These are phyloP conservation scores for Torulaspora franciscae DNA, from an alignment of 805 yeast genomes.

Conservation along the genomic window DNA sequence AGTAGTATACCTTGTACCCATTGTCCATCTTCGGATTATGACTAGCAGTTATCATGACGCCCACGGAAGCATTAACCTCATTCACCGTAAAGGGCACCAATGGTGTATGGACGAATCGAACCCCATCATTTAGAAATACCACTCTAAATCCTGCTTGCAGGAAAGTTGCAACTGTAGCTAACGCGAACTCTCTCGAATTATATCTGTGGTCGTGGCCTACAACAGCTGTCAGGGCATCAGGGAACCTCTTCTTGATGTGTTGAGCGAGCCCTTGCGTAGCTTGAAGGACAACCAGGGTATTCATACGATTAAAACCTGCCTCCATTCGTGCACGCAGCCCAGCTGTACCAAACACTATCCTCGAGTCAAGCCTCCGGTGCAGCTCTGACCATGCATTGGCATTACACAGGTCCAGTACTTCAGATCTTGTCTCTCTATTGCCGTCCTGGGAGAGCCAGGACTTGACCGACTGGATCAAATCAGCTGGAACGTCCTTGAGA, in stretches of 20 bases:
- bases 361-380: conserved; percentile 45
- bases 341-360: conserved; percentile 89
- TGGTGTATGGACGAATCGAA: conserved; percentile 68
- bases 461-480: conserved; percentile 15
- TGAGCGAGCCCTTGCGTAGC: conserved; percentile 78
- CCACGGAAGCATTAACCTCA: conserved; percentile 57
- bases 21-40: conserved; percentile 83
- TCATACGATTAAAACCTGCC: conserved; percentile 87
- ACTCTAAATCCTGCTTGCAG: conserved; percentile 64
- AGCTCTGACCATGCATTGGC: conserved; percentile 41
- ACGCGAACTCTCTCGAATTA: conserved; percentile 75
- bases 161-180: conserved; percentile 71
- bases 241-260: conserved; percentile 38
- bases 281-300: conserved; percentile 81
- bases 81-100: conserved; percentile 86
- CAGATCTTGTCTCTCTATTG: conserved; percentile 46
- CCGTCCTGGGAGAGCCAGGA: conserved; percentile 34
- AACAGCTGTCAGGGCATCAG: conserved; percentile 42
- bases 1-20: conserved; percentile 92
- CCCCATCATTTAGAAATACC: conserved; percentile 43
- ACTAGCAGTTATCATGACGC: conserved; percentile 91
- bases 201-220: conserved; percentile 91
- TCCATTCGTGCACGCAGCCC: conserved; percentile 86
- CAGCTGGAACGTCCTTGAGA: conserved; percentile 12
- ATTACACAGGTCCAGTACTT: conserved; percentile 46